Evolutionary conservation across 352 stramenopile genomes (phyloP).

Genomic region (Pythium dissimile): DNA sequence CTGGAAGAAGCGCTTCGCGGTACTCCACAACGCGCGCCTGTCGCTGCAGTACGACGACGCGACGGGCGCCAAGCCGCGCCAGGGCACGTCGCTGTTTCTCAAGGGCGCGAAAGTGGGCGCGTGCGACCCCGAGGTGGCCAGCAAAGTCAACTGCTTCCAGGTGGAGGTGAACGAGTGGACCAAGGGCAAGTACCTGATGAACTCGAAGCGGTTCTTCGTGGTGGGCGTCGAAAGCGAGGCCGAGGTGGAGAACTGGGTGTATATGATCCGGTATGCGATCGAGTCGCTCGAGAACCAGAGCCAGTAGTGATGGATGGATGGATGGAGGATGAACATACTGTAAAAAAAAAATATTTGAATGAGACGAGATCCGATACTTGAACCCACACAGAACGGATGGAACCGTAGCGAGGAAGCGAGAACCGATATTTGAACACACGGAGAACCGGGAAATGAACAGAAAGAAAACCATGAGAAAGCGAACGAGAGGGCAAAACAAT

Average conservation of each 20-base stretch:
- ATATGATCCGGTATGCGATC: constrained; percentile 83
- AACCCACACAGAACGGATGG: no score
- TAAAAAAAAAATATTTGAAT: constrained; percentile 1
- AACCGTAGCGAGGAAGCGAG: no score
- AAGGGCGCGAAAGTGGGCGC: constrained; percentile 68
- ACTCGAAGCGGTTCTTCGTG: constrained; percentile 64
- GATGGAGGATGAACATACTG: background rate
- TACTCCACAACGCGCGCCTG: constrained; percentile 63
- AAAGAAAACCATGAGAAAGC: background rate
- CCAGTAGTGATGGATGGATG: background rate
- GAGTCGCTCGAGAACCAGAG: constrained; percentile 73
- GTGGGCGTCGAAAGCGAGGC: constrained; percentile 68
- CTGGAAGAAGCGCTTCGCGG: constrained; percentile 84
- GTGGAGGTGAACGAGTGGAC: constrained; percentile 82
- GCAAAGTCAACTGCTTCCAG: constrained; percentile 84
- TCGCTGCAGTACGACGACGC: constrained; percentile 71
- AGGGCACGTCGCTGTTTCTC: constrained; percentile 65
- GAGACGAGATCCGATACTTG: no score
- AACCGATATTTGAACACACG: background rate
- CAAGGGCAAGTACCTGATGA: constrained; percentile 62
- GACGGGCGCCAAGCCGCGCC: constrained; percentile 30
- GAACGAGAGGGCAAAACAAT: constrained; percentile 15
- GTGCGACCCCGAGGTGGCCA: constrained; percentile 64
- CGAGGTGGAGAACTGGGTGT: constrained; percentile 83
- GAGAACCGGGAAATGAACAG: no score